These are phyloP conservation scores for Biscogniauxia mediterranea DNA, from an alignment of 2,329 filamentous ascomycete genomes.

Conservation along the genomic window DNA sequence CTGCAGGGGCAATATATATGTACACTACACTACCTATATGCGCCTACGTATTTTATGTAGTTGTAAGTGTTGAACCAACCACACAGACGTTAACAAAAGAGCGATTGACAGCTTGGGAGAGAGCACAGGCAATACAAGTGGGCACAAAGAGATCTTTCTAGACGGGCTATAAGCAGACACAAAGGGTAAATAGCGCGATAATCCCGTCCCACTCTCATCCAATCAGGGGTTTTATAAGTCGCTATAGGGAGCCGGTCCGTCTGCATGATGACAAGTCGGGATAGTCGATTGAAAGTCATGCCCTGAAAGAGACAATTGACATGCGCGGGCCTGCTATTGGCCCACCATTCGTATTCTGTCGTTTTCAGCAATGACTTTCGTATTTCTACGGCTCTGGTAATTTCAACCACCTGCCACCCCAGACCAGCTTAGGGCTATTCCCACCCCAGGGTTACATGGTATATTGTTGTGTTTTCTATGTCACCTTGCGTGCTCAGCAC, in stretches of 20 bases:
- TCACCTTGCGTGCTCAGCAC: not conserved
- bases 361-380: not conserved
- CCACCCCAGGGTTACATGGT: not conserved
- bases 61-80: not conserved
- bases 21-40: too few species aligned
- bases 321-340: not conserved
- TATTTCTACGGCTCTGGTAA: not conserved
- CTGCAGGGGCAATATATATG: not conserved
- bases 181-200: not conserved
- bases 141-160: not conserved
- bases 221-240: not conserved
- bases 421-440: not conserved
- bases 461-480: not conserved
- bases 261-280: not conserved
- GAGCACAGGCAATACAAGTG: not conserved
- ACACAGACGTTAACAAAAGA: too few species aligned
- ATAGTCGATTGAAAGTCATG: not conserved
- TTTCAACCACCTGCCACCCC: not conserved
- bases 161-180: not conserved
- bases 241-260: not conserved
- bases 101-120: not conserved
- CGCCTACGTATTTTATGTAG: too few species aligned
- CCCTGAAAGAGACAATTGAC: not conserved
- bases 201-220: not conserved
- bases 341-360: not conserved